These are phyloP conservation scores for Neofusicoccum sp. DNA, from an alignment of 2,329 filamentous ascomycete species.

Conservation along the genomic window DNA sequence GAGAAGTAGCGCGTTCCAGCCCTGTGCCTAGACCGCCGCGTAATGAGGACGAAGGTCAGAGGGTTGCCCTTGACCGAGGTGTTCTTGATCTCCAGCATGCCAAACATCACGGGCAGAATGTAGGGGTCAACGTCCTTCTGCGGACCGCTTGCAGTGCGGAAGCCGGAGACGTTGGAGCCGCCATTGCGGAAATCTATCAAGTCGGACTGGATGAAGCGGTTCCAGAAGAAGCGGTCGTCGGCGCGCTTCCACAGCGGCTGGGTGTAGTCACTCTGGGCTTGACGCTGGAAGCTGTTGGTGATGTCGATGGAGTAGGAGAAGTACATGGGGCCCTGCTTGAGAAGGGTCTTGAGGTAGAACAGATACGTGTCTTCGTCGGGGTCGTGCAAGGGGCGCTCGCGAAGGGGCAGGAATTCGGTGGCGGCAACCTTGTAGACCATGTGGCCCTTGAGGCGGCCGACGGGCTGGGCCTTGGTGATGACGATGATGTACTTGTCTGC, in stretches of 20 bases:
- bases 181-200: slow-evolving; percentile 82
- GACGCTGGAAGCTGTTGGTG: slow-evolving; percentile 94
- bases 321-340: slow-evolving; percentile 88
- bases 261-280: slow-evolving; percentile 70
- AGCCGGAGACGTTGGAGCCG: slow-evolving; percentile 44
- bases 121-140: slow-evolving; percentile 83
- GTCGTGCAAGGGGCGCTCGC: slow-evolving; percentile 87
- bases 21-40: slow-evolving; percentile 80
- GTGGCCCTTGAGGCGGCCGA: slow-evolving; percentile 90
- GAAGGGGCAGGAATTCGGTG: slow-evolving; percentile 90
- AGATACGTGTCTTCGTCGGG: slow-evolving; percentile 93
- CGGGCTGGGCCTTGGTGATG: slow-evolving; percentile 88
- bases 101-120: slow-evolving; percentile 93
- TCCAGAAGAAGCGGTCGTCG: slow-evolving; percentile 99
- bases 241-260: slow-evolving; percentile 84
- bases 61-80: slow-evolving; percentile 82
- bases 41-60: slow-evolving; percentile 83
- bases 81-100: slow-evolving; percentile 87
- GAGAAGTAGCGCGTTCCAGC: slow-evolving; percentile 94
- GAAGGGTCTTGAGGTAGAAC: slow-evolving; percentile 72
- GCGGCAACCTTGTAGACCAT: slow-evolving; percentile 91
- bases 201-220: slow-evolving; percentile 86
- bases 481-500: slow-evolving; percentile 95
- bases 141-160: slow-evolving; percentile 62
- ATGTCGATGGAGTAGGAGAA: slow-evolving; percentile 97